phyloP scores from a whole-genome alignment of 176 grass and related monocot species.

The Carex myosuroides region DNA sequence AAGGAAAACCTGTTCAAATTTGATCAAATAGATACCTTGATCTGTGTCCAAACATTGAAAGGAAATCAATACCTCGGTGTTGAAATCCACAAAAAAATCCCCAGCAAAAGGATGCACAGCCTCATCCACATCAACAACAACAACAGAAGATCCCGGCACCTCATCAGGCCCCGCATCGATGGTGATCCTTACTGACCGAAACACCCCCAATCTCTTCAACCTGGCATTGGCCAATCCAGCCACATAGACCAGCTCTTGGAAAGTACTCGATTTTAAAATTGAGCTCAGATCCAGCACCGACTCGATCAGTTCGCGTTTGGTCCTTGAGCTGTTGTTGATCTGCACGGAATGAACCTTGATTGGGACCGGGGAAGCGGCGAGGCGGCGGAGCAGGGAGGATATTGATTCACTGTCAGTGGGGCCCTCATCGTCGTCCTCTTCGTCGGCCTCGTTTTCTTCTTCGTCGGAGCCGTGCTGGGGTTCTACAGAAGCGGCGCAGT shows the following conservation, averaged over 20 bases:
- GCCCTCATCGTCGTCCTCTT: neutral
- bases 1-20: neutral
- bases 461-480: slow-evolving; percentile 9
- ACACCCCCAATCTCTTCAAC: slow-evolving; percentile 54
- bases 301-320: slow-evolving; percentile 49
- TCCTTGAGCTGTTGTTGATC: slow-evolving; percentile 52
- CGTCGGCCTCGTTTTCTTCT: slow-evolving; percentile 16
- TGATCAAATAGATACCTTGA: neutral
- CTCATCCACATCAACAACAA: slow-evolving; percentile 67
- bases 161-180: slow-evolving; percentile 58
- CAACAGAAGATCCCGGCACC: slow-evolving; percentile 28
- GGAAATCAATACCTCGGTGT: slow-evolving; percentile 31
- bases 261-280: slow-evolving; percentile 45
- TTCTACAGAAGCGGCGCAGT: neutral
- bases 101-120: slow-evolving; percentile 29
- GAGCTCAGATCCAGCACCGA: slow-evolving; percentile 42
- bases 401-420: slow-evolving; percentile 27
- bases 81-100: slow-evolving; percentile 42
- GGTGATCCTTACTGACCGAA: slow-evolving; percentile 67
- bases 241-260: slow-evolving; percentile 66
- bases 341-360: slow-evolving; percentile 64
- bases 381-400: slow-evolving; percentile 43
- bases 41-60: neutral
- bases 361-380: slow-evolving; percentile 51
- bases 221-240: slow-evolving; percentile 53